Base-by-base conservation (phyloP, 768 basidiomycete genomes). In the Panellus pusillus region DNA sequence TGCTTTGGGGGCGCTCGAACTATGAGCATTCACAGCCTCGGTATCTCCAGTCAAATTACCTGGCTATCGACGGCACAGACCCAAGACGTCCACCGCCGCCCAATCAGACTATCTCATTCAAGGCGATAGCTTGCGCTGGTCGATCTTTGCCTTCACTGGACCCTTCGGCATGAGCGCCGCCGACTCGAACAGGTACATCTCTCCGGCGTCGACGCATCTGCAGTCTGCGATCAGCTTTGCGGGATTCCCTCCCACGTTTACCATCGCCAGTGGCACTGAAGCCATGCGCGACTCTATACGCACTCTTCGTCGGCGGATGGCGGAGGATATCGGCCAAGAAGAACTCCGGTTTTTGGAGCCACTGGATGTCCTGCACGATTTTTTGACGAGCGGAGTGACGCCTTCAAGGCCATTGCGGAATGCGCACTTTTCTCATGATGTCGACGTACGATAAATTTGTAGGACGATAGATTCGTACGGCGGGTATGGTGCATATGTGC, bases 61-160 rank as follows among this genome's bases (percentile, higher is more conserved):
- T 13, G 83, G 81, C 7, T 86, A 84, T 61, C 83, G 82, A 82
- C 66, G 73, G 18, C 73, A 78, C 65, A 79, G 76, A 61, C 66
- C 68, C 27, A 75, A 73, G 1, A 57, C 63, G 4, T 61, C 66
- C 13, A 66, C 62, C 39, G 70, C 68, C 62, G 28, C 42, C 36
- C 27, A 61, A 15, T 70, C 73, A 13, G 77, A 80, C 61, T 76
- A 76, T 64, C 56, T 80, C 60, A 53, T 66, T 54, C 63, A 47
- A 43, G 12, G 52, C 31, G 40, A 58, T 41, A 63, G 56, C 11
- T 46, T 54, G 27, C 13, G 58, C 12, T 78, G 77, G 55, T 63
- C 73, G 3, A 73, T 71, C 46, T 55, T 48, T 18, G 74, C 80
- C 0, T 79, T 82, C 54, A 54, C 75, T 8, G 80, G 81, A 1